A percentile compares a stretch with the other conserved stretches of the same genome.
Conservation (phyloP, 2,329 filamentous ascomycete genomes). For the Fusarium miscanthi region DNA sequence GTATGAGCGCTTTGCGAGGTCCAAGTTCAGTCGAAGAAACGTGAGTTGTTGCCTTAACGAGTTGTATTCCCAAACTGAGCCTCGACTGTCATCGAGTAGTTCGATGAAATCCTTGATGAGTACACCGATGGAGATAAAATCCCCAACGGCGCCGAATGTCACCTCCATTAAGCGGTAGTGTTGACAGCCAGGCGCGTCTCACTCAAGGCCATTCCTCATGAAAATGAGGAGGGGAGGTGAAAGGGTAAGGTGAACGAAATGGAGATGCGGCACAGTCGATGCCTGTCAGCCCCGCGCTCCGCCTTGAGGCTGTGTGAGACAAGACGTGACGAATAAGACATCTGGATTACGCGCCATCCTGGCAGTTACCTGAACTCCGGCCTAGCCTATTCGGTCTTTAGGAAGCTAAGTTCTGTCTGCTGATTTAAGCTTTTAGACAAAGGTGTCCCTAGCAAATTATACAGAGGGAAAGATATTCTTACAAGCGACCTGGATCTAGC, state of each 20-base stretch:
- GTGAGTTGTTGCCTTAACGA: neutral
- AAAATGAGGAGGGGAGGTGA: neutral
- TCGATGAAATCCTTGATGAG: neutral
- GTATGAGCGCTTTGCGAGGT: neutral
- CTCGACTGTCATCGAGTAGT: neutral
- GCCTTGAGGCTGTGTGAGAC: neutral
- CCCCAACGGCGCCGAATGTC: neutral
- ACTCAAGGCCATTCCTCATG: rapidly evolving
- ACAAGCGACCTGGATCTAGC: too few relatives aligned
- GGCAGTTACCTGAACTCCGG: neutral
- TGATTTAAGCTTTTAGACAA: too few relatives aligned
- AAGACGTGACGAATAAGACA: neutral
- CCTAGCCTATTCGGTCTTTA: too few relatives aligned
- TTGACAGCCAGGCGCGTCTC: rapidly evolving
- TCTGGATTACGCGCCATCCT: neutral
- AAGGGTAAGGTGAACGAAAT: neutral
- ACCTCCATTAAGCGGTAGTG: rapidly evolving
- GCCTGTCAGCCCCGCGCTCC: neutral
- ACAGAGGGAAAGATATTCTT: too few relatives aligned
- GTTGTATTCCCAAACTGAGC: neutral
- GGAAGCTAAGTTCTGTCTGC: too few relatives aligned
- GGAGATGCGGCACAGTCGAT: neutral
- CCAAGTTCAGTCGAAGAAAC: neutral
- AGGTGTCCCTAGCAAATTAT: too few relatives aligned
- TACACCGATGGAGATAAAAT: neutral